Evolutionary conservation across 495 filamentous ascomycete species (phyloP), one percentile per base, ranked within the genome.

Genomic region (Penicillium macrosclerotiorum): DNA sequence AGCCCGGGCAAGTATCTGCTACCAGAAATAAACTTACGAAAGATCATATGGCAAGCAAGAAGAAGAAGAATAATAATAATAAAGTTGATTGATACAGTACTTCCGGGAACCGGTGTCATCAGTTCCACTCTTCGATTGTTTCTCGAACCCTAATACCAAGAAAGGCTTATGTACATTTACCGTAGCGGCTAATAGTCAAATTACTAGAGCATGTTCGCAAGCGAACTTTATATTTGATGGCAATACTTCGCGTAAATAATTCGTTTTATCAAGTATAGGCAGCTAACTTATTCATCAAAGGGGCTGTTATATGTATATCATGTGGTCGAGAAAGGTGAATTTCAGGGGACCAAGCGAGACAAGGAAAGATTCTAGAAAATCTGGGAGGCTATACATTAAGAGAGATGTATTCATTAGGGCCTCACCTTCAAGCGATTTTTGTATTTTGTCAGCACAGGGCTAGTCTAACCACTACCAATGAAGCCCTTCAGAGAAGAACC

Each of bases 81-180:
- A n/a, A n/a, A n/a, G n/a, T n/a, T n/a, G n/a, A n/a, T n/a, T n/a
- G n/a, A 29, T 33, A 33, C 30, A 33, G 5, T 33, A 33, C 13
- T 33, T 33, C 30, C 30, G 30, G 30, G 14, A 33, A 33, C 14
- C 30, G 30, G 30, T 37, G 34, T 23, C 19, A 37, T n/a, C 34
- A 37, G 14, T 20, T 37, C 18, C 16, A 37, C 34, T 37, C 34
- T 23, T 37, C 34, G 34, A 37, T 37, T 37, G 9, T 37, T 37
- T 37, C 34, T 37, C n/a, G 19, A 19, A 37, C 19, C 34, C 34
- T 37, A 20, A 23, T 37, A 7, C 17, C 19, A 23, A 17, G 22
- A 31, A 3, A 17, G 11, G 18, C 27, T 33, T 8, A 14, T 18
- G n/a, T 6, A 42, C 4, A 31, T 25, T 11, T 6, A 42, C 3